Base-by-base conservation (phyloP, 768 basidiomycete species). In the Rhodotorula toruloides region DNA sequence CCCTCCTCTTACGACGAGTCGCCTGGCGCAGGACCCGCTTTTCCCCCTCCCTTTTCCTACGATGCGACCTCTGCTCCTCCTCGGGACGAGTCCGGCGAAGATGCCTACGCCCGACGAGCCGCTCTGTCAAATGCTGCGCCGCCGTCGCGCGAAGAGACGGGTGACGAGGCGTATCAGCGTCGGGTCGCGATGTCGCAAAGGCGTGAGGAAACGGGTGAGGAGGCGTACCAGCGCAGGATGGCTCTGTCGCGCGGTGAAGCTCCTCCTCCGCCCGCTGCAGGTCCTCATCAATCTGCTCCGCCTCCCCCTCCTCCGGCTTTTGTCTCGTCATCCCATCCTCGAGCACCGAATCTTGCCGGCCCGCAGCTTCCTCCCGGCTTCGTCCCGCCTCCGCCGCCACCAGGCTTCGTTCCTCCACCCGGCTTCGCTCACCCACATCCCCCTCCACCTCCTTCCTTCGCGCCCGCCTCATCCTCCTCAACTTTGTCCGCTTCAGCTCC, bases 101-200 rank as follows among this genome's bases (percentile, higher is more conserved):
- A 71, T 44, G 70, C 70, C 8, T 71, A 71, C 50, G 61, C 65
- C 1, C 65, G 70, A 2, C 57, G 70, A 7, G 34, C 64, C 42
- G 70, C 65, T 17, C 32, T 71, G 55, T 62, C 60, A 36, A 32
- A 47, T 14, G 29, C 48, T 7, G 11, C 46, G 6, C 46, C n/a
- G 25, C 47, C 40, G 22, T n/a, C 42, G 1, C 37, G 39, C 9
- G 60, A 58, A 11, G 69, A 71, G 29, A 63, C 69, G 8, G 69
- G 65, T 43, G 69, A 71, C 31, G 69, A 71, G 36, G 69, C 69
- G 19, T 70, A 70, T 49, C 37, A 46, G 27, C 49, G 60, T 16
- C 47, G 65, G 5, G 13, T 57, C 12, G 65, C 59, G 2, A 49
- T 66, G 47, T 52, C 48, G 5, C 22, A 37, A 14, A 9, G 46